These are phyloP conservation scores for Emericellopsis cladophorae DNA, from an alignment of 2,329 filamentous ascomycete species.

Conservation along the genomic window DNA sequence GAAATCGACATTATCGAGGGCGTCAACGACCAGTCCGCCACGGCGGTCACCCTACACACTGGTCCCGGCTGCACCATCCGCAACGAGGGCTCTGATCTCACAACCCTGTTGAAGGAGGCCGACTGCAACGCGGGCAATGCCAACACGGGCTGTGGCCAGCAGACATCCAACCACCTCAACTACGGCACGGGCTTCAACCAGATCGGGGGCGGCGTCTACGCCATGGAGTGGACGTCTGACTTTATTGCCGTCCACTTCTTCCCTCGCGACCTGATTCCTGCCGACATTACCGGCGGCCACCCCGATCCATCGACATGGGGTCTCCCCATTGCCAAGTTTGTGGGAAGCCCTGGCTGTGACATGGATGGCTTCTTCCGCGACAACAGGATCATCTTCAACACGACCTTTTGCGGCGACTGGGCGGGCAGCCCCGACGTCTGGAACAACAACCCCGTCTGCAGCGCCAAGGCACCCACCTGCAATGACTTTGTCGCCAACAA, in stretches of 20 bases:
- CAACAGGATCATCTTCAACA: conserved; percentile 71
- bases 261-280: conserved; percentile 49
- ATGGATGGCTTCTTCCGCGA: conserved; percentile 57
- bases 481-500: conserved; percentile 59
- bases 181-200: conserved; percentile 63
- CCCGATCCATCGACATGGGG: conserved; percentile 62
- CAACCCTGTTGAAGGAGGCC: conserved; percentile 28
- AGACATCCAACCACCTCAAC: conserved; percentile 34
- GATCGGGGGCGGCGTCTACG: conserved; percentile 57
- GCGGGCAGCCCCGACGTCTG: conserved; percentile 53
- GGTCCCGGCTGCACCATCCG: conserved; percentile 43
- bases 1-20: conserved; percentile 78
- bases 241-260: conserved; percentile 78
- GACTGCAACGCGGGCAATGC: conserved; percentile 45
- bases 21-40: conserved; percentile 48
- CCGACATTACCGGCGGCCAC: conserved; percentile 42
- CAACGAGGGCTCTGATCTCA: conserved; percentile 31
- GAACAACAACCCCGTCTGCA: conserved; percentile 42
- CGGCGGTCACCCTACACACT: conserved; percentile 59
- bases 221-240: conserved; percentile 61
- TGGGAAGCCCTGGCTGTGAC: conserved; percentile 53
- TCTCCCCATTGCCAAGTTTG: conserved; percentile 54
- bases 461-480: conserved; percentile 50
- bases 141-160: conserved; percentile 47
- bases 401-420: conserved; percentile 81